A percentile compares a stretch with the other conserved stretches of the same genome.
Evolutionary conservation across 2,329 filamentous ascomycete genomes (phyloP).

Genomic region (Venturia oleaginea): DNA sequence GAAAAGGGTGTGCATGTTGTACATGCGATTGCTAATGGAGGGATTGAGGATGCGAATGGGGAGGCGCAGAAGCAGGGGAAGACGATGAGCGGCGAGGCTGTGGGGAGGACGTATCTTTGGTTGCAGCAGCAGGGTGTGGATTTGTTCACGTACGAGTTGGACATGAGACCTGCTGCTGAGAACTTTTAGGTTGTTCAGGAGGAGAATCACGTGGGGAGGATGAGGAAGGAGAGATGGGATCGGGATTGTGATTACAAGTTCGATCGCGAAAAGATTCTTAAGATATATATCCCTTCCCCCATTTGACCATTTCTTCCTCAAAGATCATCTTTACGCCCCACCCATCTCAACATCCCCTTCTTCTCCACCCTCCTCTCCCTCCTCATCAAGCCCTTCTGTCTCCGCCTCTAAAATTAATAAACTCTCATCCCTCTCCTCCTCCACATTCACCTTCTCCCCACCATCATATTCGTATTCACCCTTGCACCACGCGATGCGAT

Average conservation of each 20-base stretch:
- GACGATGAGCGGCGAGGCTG: conserved; percentile 49
- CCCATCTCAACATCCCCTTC: not conserved
- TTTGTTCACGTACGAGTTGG: conserved; percentile 44
- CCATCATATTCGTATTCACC: conserved; percentile 6
- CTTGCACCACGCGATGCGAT: not conserved
- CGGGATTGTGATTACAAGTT: too few species aligned
- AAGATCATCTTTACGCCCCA: not conserved
- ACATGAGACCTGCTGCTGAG: conserved; percentile 42
- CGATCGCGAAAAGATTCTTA: too few species aligned
- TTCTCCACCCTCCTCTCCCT: not conserved
- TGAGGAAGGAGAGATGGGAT: too few species aligned
- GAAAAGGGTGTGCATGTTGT: conserved; percentile 49
- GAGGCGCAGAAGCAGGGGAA: conserved; percentile 41
- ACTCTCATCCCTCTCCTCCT: not conserved
- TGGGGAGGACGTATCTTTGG: conserved; percentile 48
- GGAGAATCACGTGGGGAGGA: too few species aligned
- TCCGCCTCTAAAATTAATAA: not conserved
- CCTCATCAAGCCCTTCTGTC: not conserved
- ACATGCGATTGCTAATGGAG: conserved; percentile 50
- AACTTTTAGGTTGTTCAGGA: conserved; percentile 31
- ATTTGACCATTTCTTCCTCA: not conserved
- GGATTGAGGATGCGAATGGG: conserved; percentile 42
- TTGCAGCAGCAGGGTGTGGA: conserved; percentile 40
- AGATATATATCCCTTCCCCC: not conserved
- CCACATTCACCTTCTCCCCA: not conserved